A percentile compares a stretch with the other conserved stretches of the same genome.
phyloP scores from a whole-genome alignment of 1,139 yeast species.

The Williopsis jadinii region DNA sequence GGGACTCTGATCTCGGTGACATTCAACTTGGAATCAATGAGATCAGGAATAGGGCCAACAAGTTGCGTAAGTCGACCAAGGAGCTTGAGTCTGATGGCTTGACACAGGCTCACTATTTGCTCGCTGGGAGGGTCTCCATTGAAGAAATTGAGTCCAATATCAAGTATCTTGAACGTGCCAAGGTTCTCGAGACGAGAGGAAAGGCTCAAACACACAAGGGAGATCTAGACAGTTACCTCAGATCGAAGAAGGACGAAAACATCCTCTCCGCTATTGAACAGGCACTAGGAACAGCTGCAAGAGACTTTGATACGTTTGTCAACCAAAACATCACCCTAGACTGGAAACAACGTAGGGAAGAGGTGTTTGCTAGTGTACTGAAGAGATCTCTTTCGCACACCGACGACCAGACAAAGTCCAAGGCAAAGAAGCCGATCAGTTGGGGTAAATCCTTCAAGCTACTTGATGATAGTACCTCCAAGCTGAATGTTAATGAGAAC shows the following conservation, averaged over 20 bases:
- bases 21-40: slow-evolving; percentile 73
- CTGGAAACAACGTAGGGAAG: slow-evolving; percentile 76
- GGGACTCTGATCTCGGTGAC: slow-evolving; percentile 59
- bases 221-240: slow-evolving; percentile 51
- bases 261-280: slow-evolving; percentile 81
- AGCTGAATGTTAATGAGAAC: slow-evolving; percentile 34
- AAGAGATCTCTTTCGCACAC: slow-evolving; percentile 15
- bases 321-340: slow-evolving; percentile 69
- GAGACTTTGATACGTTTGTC: slow-evolving; percentile 76
- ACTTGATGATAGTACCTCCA: slow-evolving; percentile 27
- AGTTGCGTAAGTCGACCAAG: slow-evolving; percentile 42
- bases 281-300: slow-evolving; percentile 64
- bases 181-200: slow-evolving; percentile 20
- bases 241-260: slow-evolving; percentile 72
- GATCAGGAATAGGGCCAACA: slow-evolving; percentile 62
- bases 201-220: slow-evolving; percentile 20
- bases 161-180: slow-evolving; percentile 27
- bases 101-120: slow-evolving; percentile 83
- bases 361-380: slow-evolving; percentile 50
- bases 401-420: slow-evolving; percentile 7
- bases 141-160: slow-evolving; percentile 77
- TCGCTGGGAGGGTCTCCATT: slow-evolving; percentile 87
- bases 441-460: slow-evolving; percentile 28
- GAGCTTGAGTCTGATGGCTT: slow-evolving; percentile 34
- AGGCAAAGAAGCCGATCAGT: slow-evolving; percentile 22